These are phyloP conservation scores for Trichothecium sympodiale DNA, from an alignment of 2,329 filamentous ascomycete genomes.

Conservation along the genomic window DNA sequence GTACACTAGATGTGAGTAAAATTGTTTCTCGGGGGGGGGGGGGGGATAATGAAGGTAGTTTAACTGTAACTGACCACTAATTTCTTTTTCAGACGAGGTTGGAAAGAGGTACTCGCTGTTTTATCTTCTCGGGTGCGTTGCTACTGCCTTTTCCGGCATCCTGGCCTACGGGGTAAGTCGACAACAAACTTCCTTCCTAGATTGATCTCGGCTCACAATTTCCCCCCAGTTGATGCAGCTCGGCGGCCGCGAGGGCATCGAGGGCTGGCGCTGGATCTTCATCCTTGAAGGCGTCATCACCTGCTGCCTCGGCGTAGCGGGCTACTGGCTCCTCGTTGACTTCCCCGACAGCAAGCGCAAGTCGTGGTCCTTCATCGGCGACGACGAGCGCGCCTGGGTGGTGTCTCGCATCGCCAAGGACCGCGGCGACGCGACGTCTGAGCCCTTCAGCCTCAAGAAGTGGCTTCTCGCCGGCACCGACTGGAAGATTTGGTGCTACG, in stretches of 20 bases:
- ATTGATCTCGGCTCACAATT: too few relatives aligned
- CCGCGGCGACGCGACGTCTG: conserved; percentile 43
- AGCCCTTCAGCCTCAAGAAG: conserved; percentile 34
- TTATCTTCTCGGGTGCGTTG: conserved; percentile 57
- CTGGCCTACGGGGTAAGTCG: conserved; percentile 55
- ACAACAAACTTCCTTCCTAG: too few relatives aligned
- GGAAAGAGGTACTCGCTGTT: conserved; percentile 60
- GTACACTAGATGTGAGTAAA: conserved; percentile 51
- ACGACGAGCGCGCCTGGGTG: conserved; percentile 40
- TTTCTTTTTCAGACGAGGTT: conserved; percentile 42
- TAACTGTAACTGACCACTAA: not conserved
- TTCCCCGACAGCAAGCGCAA: conserved; percentile 47
- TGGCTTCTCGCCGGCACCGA: conserved; percentile 38
- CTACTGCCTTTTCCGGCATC: conserved; percentile 56
- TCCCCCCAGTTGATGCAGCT: conserved; percentile 47
- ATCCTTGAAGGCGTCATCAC: conserved; percentile 44
- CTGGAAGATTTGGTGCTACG: conserved; percentile 52
- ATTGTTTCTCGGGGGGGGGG: not conserved
- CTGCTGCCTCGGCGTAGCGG: conserved; percentile 32
- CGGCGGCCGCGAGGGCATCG: conserved; percentile 39
- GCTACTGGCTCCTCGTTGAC: conserved; percentile 50
- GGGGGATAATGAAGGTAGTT: too few relatives aligned
- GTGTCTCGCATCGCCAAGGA: conserved; percentile 44
- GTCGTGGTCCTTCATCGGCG: conserved; percentile 40
- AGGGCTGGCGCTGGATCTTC: conserved; percentile 61